phyloP scores from a whole-genome alignment of 2,329 filamentous ascomycete genomes.

The Tolypocladium endophyticum region DNA sequence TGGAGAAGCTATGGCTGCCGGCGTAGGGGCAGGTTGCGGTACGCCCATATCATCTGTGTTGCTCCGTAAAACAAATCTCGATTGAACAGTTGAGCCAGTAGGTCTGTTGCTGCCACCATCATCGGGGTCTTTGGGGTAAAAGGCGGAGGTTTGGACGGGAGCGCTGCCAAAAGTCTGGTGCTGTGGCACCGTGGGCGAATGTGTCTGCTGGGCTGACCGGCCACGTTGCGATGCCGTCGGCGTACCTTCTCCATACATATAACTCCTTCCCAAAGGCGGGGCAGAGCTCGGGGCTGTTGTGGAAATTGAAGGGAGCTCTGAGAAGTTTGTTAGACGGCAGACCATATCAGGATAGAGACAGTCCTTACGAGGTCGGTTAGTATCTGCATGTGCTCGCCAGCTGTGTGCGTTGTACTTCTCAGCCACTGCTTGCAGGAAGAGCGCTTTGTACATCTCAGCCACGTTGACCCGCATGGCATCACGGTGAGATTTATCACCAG shows the following conservation, averaged over 20 bases:
- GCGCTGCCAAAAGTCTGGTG: not conserved
- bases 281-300: not conserved
- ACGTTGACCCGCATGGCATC: not conserved
- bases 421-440: not conserved
- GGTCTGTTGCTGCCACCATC: not conserved
- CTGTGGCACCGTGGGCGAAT: not conserved
- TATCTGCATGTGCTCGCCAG: not conserved
- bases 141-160: not conserved
- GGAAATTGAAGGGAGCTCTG: not conserved
- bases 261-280: not conserved
- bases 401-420: not conserved
- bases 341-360: not conserved
- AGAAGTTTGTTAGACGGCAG: not conserved
- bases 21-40: not conserved
- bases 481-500: not conserved
- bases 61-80: not conserved
- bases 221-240: not conserved
- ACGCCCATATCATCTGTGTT: not conserved
- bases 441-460: not conserved
- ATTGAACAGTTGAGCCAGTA: not conserved
- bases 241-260: not conserved
- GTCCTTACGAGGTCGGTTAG: not conserved
- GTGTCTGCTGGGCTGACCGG: not conserved
- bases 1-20: not conserved
- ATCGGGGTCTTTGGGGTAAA: too few species aligned